A percentile compares a stretch with the other conserved stretches of the same genome.
phyloP scores from a whole-genome alignment of 495 filamentous ascomycete genomes.

The Neurospora cerealis region DNA sequence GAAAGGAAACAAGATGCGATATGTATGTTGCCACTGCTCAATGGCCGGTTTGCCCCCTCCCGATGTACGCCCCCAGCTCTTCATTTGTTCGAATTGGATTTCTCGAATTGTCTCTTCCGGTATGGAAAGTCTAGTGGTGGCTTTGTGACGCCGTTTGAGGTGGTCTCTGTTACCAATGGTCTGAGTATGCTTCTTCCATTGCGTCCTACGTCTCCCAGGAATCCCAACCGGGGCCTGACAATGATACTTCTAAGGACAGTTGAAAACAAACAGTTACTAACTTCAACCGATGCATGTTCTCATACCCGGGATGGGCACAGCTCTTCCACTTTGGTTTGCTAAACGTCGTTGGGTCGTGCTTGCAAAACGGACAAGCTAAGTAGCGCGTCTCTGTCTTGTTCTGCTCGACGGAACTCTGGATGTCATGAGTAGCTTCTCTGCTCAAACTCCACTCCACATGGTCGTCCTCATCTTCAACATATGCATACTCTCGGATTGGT shows the following conservation, averaged over 20 bases:
- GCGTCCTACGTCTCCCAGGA: not conserved
- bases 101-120: not conserved
- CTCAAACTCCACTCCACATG: not conserved
- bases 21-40: not conserved
- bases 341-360: not conserved
- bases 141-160: not conserved
- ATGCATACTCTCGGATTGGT: not conserved
- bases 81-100: not conserved
- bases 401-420: not conserved
- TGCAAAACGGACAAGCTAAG: not conserved
- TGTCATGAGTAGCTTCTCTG: not conserved
- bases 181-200: not conserved
- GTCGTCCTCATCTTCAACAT: not conserved
- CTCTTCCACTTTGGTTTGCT: not conserved
- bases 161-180: not conserved
- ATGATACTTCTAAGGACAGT: not conserved
- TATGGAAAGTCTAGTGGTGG: not conserved
- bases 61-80: not conserved
- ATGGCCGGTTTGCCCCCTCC: not conserved
- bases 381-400: not conserved
- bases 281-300: not conserved
- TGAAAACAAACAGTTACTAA: not conserved
- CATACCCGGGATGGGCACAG: not conserved
- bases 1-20: not conserved
- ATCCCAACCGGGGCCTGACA: not conserved